Percentiles rank a stretch among this genome's conserved stretches.
Evolutionary conservation across 306 rosid species (phyloP).

Genomic region (Lathyrus tuberosus): DNA sequence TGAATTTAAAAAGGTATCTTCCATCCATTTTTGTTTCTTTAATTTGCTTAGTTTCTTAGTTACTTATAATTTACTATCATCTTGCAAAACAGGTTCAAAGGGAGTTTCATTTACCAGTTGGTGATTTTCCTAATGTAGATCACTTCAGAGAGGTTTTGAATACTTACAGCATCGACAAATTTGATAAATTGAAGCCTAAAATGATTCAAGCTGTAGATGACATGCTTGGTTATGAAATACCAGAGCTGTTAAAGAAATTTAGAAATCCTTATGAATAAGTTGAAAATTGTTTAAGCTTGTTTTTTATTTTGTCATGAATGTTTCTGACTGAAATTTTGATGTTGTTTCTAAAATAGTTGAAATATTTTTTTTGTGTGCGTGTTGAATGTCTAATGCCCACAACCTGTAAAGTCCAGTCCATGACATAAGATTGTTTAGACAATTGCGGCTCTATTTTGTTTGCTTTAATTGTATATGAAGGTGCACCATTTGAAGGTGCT

Average conservation of each 20-base stretch:
- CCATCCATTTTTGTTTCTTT: background rate
- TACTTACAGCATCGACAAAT: slow-evolving; percentile 77
- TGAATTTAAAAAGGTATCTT: slow-evolving; percentile 75
- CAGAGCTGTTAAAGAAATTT: slow-evolving; percentile 83
- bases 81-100: slow-evolving; percentile 70
- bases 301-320: slow-evolving; percentile 10
- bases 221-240: slow-evolving; percentile 94
- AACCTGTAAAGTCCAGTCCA: slow-evolving; percentile 6
- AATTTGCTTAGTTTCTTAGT: background rate
- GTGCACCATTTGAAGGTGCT: background rate
- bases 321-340: slow-evolving; percentile 16
- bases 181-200: slow-evolving; percentile 89
- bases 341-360: background rate
- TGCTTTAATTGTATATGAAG: background rate
- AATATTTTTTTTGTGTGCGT: background rate
- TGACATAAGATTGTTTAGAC: slow-evolving; percentile 1
- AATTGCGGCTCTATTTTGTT: background rate
- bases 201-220: slow-evolving; percentile 90
- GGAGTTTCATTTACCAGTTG: slow-evolving; percentile 84
- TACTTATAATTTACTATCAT: slow-evolving; percentile 10
- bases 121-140: slow-evolving; percentile 88
- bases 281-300: slow-evolving; percentile 11
- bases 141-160: slow-evolving; percentile 66
- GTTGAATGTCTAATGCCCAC: background rate
- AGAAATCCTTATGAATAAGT: slow-evolving; percentile 76